Conservation (phyloP, 1,139 yeast genomes). For the Pichia cactophila region DNA sequence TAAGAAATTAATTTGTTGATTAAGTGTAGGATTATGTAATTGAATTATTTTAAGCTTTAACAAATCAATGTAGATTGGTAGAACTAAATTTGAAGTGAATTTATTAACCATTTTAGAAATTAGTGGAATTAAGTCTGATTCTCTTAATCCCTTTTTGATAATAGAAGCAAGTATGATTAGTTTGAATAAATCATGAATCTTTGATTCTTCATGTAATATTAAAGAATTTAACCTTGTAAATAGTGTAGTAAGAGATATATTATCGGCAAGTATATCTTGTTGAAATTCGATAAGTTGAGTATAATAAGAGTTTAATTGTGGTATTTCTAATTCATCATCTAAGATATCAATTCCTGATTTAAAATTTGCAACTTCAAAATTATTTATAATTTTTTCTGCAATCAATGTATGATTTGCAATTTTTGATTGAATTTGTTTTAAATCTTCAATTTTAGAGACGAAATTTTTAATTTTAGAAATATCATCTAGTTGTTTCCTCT, state of each 20-base stretch:
- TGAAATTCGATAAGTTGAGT: constrained; percentile 60
- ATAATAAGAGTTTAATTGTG: constrained; percentile 29
- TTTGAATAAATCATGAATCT: constrained; percentile 40
- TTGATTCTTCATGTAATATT: constrained; percentile 39
- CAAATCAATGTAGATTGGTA: constrained; percentile 32
- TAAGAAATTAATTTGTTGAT: constrained; percentile 19
- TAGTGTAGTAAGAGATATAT: constrained; percentile 32
- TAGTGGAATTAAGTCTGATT: constrained; percentile 46
- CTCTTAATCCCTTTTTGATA: constrained; percentile 58
- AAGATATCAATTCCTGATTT: constrained; percentile 21
- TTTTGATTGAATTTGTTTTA: constrained; percentile 61
- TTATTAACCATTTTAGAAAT: constrained; percentile 45
- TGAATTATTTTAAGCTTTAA: constrained; percentile 20
- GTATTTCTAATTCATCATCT: constrained; percentile 11
- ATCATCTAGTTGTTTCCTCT: constrained; percentile 50
- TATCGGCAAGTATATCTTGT: constrained; percentile 57
- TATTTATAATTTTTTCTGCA: constrained; percentile 58
- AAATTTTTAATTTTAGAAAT: constrained; percentile 63
- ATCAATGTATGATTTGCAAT: constrained; percentile 70
- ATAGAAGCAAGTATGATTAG: constrained; percentile 48
- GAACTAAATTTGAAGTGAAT: constrained; percentile 46
- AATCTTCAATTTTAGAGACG: constrained; percentile 60
- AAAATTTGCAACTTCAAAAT: constrained; percentile 30
- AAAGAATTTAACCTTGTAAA: constrained; percentile 1
- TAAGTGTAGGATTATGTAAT: constrained; percentile 4